Evolutionary conservation across 306 rosid species (phyloP), one percentile per base, ranked within the genome.

Genomic region (Cercis canadensis): DNA sequence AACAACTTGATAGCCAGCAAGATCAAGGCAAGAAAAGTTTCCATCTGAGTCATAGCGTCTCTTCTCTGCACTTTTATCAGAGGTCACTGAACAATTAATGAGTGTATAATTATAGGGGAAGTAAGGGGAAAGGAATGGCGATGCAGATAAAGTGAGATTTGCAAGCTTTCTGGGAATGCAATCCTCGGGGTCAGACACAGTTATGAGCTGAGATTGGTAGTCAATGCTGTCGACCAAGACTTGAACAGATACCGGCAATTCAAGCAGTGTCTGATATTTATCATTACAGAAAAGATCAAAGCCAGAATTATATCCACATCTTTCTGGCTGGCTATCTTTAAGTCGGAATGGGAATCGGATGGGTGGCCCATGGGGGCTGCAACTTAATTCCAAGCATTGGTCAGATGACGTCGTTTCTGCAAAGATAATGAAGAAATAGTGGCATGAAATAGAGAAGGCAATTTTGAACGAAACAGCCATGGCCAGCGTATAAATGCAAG

Each of bases 321-420:
- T 8, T 16, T 57, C 4, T 7, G 74, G 62, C 14, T 75, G 79
- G 21, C 2, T 75, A n/a, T 44, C 68, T 49, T 49, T 75, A 0
- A 75, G 61, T 11, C 47, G 50, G 34, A 75, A 75, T 0, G 79
- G 79, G 47, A 67, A 75, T 24, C 69, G 66, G 11, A 80, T 65
- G 12, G 36, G 8, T 33, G 75, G 67, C 24, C 29, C 72, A 61
- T 31, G 5, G 13, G 11, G 8, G 11, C 39, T 21, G 6, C 80
- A 76, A n/a, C 75, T 69, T 19, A 58, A 19, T 76, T 4, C 71
- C 18, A 15, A 60, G 53, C 75, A 76, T 62, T 47, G 65, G 7
- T 76, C 41, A 52, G 2, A 36, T n/a, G n/a, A 0, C 16, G n/a
- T 7, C 1, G 41, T 12, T 49, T 21, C 44, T 43, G 53, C 71